A percentile compares a stretch with the other conserved stretches of the same genome.
phyloP scores from a whole-genome alignment of 1,284 basidiomycete species.

The Microbotryum scabiosae region DNA sequence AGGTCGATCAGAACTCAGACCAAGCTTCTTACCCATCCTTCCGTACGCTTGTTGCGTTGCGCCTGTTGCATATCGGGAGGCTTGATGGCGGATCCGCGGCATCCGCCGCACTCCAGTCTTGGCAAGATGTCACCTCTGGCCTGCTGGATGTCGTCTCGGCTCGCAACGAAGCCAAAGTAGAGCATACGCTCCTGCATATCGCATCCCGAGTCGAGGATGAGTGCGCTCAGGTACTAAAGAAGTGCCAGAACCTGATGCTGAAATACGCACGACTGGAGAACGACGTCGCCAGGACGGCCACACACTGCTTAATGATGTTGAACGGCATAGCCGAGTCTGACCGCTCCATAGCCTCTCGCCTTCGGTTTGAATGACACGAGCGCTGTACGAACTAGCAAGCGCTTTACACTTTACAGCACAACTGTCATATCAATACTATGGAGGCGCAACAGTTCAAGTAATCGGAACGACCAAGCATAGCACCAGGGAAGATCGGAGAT shows the following conservation, averaged over 20 bases:
- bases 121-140: conserved; percentile 26
- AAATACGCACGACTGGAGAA: conserved; percentile 4
- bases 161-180: conserved; percentile 22
- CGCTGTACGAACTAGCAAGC: too few relatives aligned
- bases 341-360: not conserved
- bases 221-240: not conserved
- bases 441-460: too few relatives aligned
- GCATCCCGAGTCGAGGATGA: conserved; percentile 1
- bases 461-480: too few relatives aligned
- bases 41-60: conserved; percentile 27
- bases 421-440: too few relatives aligned
- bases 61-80: conserved; percentile 23
- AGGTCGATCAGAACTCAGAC: not conserved
- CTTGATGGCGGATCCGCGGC: conserved; percentile 3
- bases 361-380: too few relatives aligned
- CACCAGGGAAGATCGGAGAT: too few relatives aligned
- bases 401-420: too few relatives aligned
- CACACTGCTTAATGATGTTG: conserved; percentile 9
- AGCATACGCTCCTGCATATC: conserved; percentile 2
- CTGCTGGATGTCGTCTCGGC: conserved; percentile 20
- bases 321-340: conserved; percentile 12
- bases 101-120: conserved; percentile 14
- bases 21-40: conserved; percentile 17
- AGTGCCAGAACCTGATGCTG: conserved; percentile 2
- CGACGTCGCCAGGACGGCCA: not conserved